phyloP scores from a whole-genome alignment of 2,329 filamentous ascomycete species.

The Moelleriella libera region DNA sequence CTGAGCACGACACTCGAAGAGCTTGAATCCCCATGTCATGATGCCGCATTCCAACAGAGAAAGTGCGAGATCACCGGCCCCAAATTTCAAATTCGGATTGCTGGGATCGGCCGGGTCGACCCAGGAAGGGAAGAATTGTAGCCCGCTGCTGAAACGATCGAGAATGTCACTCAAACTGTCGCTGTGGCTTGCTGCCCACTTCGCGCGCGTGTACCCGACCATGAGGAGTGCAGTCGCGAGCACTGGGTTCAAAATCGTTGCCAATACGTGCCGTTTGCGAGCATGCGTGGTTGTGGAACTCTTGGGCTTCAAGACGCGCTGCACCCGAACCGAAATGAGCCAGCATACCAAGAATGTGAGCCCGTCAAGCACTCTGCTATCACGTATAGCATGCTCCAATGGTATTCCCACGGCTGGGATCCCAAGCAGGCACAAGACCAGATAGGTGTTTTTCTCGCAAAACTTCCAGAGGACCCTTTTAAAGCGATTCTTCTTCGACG shows the following conservation, averaged over 20 bases:
- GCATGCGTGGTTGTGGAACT: not conserved
- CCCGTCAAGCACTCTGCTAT: conserved; percentile 28
- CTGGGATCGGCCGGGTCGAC: conserved; percentile 3
- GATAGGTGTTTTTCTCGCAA: conserved; percentile 7
- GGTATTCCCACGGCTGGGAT: conserved; percentile 26
- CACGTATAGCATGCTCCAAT: conserved; percentile 15
- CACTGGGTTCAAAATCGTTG: conserved; percentile 32
- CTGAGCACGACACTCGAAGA: conserved; percentile 33
- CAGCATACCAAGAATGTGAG: conserved; percentile 34
- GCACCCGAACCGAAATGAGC: conserved; percentile 25
- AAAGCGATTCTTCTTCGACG: too few species aligned
- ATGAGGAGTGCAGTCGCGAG: conserved; percentile 30
- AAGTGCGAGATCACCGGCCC: conserved; percentile 33
- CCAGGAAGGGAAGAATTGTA: conserved; percentile 21
- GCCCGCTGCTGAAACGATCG: conserved; percentile 17
- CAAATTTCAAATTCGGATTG: conserved; percentile 18
- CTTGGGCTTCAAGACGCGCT: conserved; percentile 18
- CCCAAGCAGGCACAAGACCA: conserved; percentile 16
- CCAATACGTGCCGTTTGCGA: conserved; percentile 15
- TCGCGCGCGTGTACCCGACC: conserved; percentile 27
- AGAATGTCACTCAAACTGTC: conserved; percentile 16
- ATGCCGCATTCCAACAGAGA: conserved; percentile 36
- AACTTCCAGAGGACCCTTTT: conserved; percentile 5
- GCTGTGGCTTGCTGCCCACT: conserved; percentile 15
- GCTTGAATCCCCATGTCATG: conserved; percentile 37